Conservation (phyloP, 371 early-diverging fungal species). For the Apophysomyces trapeziformis region DNA sequence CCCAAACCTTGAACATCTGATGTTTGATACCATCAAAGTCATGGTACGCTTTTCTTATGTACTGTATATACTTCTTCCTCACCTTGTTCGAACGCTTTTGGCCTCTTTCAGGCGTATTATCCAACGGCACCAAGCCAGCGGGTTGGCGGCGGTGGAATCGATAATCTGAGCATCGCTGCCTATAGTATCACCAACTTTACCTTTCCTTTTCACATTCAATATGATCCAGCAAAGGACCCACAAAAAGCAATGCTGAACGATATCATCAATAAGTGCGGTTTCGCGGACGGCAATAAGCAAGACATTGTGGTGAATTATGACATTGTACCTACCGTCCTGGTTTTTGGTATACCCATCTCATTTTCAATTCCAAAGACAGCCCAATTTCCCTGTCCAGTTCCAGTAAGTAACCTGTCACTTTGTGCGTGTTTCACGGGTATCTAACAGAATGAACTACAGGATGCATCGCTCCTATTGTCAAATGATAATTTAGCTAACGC, state of each 20-base stretch:
- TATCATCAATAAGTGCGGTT: slow-evolving; percentile 42
- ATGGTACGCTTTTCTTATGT: slow-evolving; percentile 26
- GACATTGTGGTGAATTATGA: slow-evolving; percentile 19
- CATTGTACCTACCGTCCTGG: slow-evolving; percentile 27
- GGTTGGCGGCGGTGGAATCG: slow-evolving; percentile 47
- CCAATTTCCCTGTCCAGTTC: slow-evolving; percentile 19
- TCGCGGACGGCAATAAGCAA: slow-evolving; percentile 18
- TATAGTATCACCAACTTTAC: slow-evolving; percentile 35
- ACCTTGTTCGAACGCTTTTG: background rate
- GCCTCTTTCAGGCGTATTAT: slow-evolving; percentile 42
- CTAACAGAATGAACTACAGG: background rate
- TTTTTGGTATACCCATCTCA: slow-evolving; percentile 32
- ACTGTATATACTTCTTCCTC: background rate
- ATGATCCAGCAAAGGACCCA: slow-evolving; percentile 32
- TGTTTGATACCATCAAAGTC: slow-evolving; percentile 38
- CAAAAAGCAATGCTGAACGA: slow-evolving; percentile 42
- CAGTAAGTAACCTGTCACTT: slow-evolving; percentile 16
- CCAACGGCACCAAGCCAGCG: slow-evolving; percentile 31
- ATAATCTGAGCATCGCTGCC: slow-evolving; percentile 29
- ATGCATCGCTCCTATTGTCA: background rate
- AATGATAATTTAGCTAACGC: background rate
- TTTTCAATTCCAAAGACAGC: slow-evolving; percentile 17
- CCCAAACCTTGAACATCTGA: slow-evolving; percentile 39
- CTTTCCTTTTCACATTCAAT: slow-evolving; percentile 42
- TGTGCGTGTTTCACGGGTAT: background rate